Evolutionary conservation across 2,329 filamentous ascomycete species (phyloP).

Genomic region (Metarhizium sp.): DNA sequence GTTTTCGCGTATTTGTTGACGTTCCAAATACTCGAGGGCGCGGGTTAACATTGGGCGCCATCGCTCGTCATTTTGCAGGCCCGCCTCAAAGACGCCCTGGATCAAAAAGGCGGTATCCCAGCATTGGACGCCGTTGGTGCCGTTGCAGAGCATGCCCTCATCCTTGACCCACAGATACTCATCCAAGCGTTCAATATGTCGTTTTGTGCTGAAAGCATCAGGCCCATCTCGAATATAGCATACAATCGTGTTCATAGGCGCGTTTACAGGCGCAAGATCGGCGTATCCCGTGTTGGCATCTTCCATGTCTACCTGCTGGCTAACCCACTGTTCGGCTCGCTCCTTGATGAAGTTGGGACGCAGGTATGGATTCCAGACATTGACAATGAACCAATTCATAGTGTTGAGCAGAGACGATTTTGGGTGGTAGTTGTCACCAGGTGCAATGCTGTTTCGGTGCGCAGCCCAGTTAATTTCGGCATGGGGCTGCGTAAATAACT

Average conservation of each 20-base stretch:
- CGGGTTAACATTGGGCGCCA: constrained; percentile 78
- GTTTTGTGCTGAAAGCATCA: constrained; percentile 58
- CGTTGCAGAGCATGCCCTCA: constrained; percentile 90
- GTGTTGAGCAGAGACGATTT: constrained; percentile 77
- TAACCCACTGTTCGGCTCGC: constrained; percentile 71
- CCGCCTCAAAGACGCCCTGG: constrained; percentile 71
- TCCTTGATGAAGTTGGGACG: constrained; percentile 56
- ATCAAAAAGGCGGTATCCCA: constrained; percentile 95
- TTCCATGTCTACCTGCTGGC: constrained; percentile 79
- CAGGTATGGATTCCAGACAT: constrained; percentile 72
- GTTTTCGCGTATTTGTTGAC: constrained; percentile 84
- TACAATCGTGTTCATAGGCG: constrained; percentile 77
- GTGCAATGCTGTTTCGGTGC: constrained; percentile 74
- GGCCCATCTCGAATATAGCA: constrained; percentile 82
- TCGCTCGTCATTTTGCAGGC: constrained; percentile 64
- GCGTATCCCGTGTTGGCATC: constrained; percentile 87
- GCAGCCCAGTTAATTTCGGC: constrained; percentile 66
- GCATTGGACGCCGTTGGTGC: constrained; percentile 94
- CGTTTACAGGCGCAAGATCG: constrained; percentile 80
- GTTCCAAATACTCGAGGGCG: constrained; percentile 76
- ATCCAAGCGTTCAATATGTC: constrained; percentile 70
- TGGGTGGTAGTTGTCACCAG: constrained; percentile 82
- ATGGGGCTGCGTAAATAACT: constrained; percentile 74
- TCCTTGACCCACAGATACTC: constrained; percentile 88
- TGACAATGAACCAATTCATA: constrained; percentile 68